Percentiles rank a stretch among this genome's conserved stretches.
phyloP scores from a whole-genome alignment of 345 rosid genomes.

The Hibiscus mutabilis region DNA sequence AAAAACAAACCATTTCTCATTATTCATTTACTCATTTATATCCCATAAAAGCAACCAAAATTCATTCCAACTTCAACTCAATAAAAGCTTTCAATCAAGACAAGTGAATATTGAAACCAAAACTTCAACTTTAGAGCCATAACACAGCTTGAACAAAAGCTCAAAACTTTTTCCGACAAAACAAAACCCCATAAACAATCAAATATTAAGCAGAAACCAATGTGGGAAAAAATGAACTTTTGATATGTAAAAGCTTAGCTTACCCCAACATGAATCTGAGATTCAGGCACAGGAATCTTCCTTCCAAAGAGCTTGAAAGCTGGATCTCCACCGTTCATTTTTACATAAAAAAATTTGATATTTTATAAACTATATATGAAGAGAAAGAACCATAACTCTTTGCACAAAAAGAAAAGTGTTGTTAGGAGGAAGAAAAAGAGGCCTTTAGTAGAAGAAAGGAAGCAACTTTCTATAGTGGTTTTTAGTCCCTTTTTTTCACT shows the following conservation, averaged over 20 bases:
- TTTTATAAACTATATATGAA: constrained; percentile 9
- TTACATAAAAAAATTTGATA: not conserved
- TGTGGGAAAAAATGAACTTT: constrained; percentile 1
- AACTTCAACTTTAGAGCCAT: constrained; percentile 1
- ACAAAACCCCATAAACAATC: not conserved
- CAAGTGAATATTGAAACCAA: not conserved
- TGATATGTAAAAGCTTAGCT: not conserved
- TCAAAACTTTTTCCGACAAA: not conserved
- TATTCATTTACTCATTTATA: not conserved
- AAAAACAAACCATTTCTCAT: not conserved
- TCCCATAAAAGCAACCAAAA: not conserved
- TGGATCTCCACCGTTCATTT: constrained; percentile 36
- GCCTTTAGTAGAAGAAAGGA: constrained; percentile 4
- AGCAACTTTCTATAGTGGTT: constrained; percentile 7
- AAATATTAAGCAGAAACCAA: not conserved
- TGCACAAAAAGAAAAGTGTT: too few species aligned
- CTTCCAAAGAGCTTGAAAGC: constrained; percentile 73
- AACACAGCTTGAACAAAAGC: not conserved
- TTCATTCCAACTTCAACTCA: not conserved
- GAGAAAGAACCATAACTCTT: constrained; percentile 24
- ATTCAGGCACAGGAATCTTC: constrained; percentile 47
- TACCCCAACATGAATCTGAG: constrained; percentile 34
- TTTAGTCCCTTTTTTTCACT: not conserved
- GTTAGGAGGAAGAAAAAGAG: not conserved
- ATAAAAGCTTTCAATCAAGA: not conserved